Evolutionary conservation across 2,329 filamentous ascomycete genomes (phyloP).

Genomic region (Monosporascus sp.): DNA sequence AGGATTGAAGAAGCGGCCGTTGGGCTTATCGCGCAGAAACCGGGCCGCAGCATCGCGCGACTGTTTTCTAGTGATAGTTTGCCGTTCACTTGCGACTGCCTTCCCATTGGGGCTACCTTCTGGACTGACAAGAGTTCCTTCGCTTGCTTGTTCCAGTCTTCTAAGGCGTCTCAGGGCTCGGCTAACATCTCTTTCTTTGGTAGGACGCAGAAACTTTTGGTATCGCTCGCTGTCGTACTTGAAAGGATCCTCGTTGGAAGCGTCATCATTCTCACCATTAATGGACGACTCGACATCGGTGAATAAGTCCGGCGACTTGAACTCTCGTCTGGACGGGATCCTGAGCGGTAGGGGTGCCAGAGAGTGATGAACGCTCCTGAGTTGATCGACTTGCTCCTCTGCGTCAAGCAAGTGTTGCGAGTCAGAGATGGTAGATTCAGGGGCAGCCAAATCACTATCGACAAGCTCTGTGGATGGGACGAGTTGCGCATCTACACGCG

Average conservation of each 20-base stretch:
- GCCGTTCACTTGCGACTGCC: neutral
- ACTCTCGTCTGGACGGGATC: slow-evolving; percentile 2
- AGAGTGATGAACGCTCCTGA: slow-evolving; percentile 7
- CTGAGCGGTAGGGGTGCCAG: slow-evolving; percentile 15
- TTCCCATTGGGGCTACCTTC: slow-evolving; percentile 4
- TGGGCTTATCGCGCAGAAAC: neutral
- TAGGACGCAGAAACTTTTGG: slow-evolving; percentile 30
- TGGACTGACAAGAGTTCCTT: slow-evolving; percentile 15
- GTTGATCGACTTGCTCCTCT: slow-evolving; percentile 13
- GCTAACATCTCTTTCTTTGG: slow-evolving; percentile 39
- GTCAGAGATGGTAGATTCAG: slow-evolving; percentile 13
- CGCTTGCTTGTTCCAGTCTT: slow-evolving; percentile 16
- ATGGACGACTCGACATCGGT: slow-evolving; percentile 22
- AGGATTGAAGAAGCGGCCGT: slow-evolving; percentile 5
- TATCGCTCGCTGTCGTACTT: slow-evolving; percentile 37
- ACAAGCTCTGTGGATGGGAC: neutral
- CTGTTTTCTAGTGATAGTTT: neutral
- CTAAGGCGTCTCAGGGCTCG: slow-evolving; percentile 29
- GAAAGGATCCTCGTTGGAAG: slow-evolving; percentile 38
- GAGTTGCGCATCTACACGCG: neutral
- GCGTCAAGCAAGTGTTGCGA: slow-evolving; percentile 19
- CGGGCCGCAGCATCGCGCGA: neutral
- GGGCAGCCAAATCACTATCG: slow-evolving; percentile 4
- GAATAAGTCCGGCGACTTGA: slow-evolving; percentile 6
- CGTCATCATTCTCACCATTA: slow-evolving; percentile 21